Percentiles rank a stretch among this genome's conserved stretches.
Conservation (phyloP, 257 asterid genomes). For the Fraxinus cuspidata region DNA sequence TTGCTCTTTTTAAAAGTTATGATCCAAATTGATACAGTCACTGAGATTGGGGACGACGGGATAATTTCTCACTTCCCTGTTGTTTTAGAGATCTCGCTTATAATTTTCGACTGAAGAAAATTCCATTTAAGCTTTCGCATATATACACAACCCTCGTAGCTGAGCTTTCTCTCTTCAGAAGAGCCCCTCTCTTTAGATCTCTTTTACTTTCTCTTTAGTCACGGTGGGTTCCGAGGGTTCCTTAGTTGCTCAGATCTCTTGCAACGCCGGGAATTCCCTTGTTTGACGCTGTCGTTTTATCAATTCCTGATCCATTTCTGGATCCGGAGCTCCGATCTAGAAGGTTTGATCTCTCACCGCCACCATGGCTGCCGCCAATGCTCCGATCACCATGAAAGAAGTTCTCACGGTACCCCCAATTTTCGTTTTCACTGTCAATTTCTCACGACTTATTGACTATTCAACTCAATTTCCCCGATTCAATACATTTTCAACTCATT, state of each 20-base stretch:
- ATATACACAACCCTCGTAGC: background rate
- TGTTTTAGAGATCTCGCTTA: background rate
- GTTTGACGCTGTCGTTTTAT: constrained; percentile 28
- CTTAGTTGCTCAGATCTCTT: constrained; percentile 56
- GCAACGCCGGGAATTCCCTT: constrained; percentile 22
- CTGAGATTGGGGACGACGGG: background rate
- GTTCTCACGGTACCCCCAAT: constrained; percentile 69
- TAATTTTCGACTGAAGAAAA: background rate
- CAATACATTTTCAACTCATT: background rate
- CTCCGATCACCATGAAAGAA: constrained; percentile 99
- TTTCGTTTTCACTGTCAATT: constrained; percentile 14
- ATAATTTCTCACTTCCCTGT: background rate
- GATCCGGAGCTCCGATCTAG: constrained; percentile 64
- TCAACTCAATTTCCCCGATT: constrained; percentile 19
- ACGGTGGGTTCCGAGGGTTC: constrained; percentile 45
- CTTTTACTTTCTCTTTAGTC: background rate
- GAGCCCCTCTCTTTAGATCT: constrained; percentile 15
- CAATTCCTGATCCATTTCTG: constrained; percentile 33
- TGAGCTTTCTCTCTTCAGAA: constrained; percentile 8
- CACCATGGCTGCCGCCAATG: constrained; percentile 98
- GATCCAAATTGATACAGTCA: background rate
- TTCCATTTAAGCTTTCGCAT: background rate
- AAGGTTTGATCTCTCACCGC: constrained; percentile 44
- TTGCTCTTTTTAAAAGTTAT: no score
- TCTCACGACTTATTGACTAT: constrained; percentile 16